phyloP scores from a whole-genome alignment of 306 rosid genomes.

The Canavalia ensiformis region DNA sequence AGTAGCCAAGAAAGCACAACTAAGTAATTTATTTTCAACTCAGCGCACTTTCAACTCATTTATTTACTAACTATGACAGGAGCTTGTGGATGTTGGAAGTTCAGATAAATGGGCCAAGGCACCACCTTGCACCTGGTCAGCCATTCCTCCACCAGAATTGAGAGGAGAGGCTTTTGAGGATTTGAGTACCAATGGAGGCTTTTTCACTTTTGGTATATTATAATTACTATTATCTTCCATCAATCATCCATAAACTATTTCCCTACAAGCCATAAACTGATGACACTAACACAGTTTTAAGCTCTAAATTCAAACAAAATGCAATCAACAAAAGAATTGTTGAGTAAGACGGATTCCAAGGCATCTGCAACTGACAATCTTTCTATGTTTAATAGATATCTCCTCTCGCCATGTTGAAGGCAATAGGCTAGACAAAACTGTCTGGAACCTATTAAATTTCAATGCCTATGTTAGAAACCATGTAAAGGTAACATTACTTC shows the following conservation, averaged over 20 bases:
- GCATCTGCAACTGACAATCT: slow-evolving; percentile 30
- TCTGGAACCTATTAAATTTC: slow-evolving; percentile 87
- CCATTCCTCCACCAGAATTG: slow-evolving; percentile 94
- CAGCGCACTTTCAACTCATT: slow-evolving; percentile 10
- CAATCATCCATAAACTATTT: slow-evolving; percentile 37
- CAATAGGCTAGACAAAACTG: slow-evolving; percentile 76
- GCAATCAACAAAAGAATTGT: slow-evolving; percentile 18
- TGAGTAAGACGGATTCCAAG: slow-evolving; percentile 25
- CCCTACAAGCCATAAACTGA: background rate
- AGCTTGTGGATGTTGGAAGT: slow-evolving; percentile 86
- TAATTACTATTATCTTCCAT: background rate
- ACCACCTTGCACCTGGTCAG: slow-evolving; percentile 89
- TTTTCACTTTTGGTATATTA: slow-evolving; percentile 80
- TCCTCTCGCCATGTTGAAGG: slow-evolving; percentile 70
- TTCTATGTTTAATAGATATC: slow-evolving; percentile 62
- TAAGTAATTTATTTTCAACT: slow-evolving; percentile 29
- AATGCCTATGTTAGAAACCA: slow-evolving; percentile 75
- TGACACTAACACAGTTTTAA: slow-evolving; percentile 25
- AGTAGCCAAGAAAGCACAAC: slow-evolving; percentile 28
- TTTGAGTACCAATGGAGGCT: slow-evolving; percentile 91
- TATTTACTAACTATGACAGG: slow-evolving; percentile 59
- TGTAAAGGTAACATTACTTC: slow-evolving; percentile 70
- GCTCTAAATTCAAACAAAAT: slow-evolving; percentile 25
- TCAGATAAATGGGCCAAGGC: slow-evolving; percentile 83
- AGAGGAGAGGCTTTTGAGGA: slow-evolving; percentile 88